Percentiles rank a stretch among this genome's conserved stretches.
Evolutionary conservation across 441 rosid genomes (phyloP).

Genomic region (Aleurites moluccanus): DNA sequence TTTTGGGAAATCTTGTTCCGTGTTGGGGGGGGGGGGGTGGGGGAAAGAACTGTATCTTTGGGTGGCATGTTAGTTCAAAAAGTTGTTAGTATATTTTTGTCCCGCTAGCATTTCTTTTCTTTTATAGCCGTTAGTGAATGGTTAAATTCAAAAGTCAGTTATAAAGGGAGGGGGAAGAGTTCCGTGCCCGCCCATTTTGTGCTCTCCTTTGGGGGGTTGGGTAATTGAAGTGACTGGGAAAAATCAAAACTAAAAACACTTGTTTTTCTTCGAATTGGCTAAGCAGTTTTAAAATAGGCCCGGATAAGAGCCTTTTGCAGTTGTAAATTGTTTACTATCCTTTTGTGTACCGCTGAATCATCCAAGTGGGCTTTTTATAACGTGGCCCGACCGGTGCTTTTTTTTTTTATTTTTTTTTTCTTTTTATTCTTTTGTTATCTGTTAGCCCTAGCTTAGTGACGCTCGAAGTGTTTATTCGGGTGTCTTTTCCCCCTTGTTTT

Average conservation of each 20-base stretch:
- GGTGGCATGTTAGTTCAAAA: constrained; percentile 37
- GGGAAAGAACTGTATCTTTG: constrained; percentile 13
- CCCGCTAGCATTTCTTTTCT: constrained; percentile 28
- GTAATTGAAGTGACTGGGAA: constrained; percentile 22
- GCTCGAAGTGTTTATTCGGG: too few relatives aligned
- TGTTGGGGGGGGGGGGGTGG: constrained; percentile 2
- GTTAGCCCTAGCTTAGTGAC: too few relatives aligned
- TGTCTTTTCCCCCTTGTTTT: too few relatives aligned
- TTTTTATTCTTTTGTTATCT: too few relatives aligned
- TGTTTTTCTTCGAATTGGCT: background rate
- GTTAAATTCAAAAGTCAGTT: constrained; percentile 45
- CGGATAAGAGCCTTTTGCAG: background rate
- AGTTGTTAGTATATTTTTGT: constrained; percentile 33
- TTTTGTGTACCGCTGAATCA: background rate
- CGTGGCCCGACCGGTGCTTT: background rate
- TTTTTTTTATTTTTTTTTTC: background rate
- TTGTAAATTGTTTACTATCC: background rate
- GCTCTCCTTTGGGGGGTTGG: background rate
- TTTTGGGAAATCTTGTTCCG: constrained; percentile 33
- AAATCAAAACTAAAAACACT: background rate
- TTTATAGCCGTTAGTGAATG: constrained; percentile 33
- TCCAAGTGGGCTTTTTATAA: background rate
- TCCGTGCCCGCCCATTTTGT: constrained; percentile 31
- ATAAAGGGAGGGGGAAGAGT: constrained; percentile 1
- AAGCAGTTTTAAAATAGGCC: background rate